Conservation (phyloP, 352 stramenopile species). For the Phytophthora aleatoria region DNA sequence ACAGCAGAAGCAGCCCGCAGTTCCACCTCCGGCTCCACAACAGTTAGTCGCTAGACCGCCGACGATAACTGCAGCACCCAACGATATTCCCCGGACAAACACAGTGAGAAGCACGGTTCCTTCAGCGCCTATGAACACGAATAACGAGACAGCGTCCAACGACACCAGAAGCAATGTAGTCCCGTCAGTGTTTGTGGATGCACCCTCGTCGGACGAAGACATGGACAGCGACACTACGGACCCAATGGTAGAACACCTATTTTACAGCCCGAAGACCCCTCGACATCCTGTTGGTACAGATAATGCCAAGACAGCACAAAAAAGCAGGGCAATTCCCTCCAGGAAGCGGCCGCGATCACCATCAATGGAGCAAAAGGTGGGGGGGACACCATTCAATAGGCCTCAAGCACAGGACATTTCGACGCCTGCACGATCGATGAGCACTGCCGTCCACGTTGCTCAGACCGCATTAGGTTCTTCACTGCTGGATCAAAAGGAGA, state of each 20-base stretch:
- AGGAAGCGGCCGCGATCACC: conserved; percentile 43
- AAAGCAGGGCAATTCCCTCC: conserved; percentile 5
- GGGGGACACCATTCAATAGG: neutral
- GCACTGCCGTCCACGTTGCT: conserved; percentile 1
- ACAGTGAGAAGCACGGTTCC: conserved; percentile 1
- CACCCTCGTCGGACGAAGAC: conserved; percentile 62
- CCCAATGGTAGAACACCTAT: conserved; percentile 72
- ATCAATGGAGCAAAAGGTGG: conserved; percentile 17
- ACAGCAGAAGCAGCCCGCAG: conserved; percentile 14
- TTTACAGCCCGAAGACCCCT: conserved; percentile 80
- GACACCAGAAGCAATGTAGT: conserved; percentile 11
- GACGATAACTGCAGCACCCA: conserved; percentile 3
- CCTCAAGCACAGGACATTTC: conserved; percentile 5
- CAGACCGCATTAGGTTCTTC: conserved; percentile 19
- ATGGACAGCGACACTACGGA: conserved; percentile 72
- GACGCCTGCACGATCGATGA: neutral
- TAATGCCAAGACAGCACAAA: conserved; percentile 3
- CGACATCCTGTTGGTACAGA: conserved; percentile 6
- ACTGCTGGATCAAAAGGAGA: conserved; percentile 13
- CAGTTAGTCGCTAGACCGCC: conserved; percentile 2
- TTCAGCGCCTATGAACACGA: conserved; percentile 10
- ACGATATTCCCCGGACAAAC: neutral
- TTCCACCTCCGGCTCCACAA: conserved; percentile 2
- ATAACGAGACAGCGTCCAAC: conserved; percentile 1
- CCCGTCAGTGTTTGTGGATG: conserved; percentile 61